Percentiles rank a stretch among this genome's conserved stretches.
Conservation (phyloP, 202 grass and related monocot genomes). For the Brachypodium distachyon region DNA sequence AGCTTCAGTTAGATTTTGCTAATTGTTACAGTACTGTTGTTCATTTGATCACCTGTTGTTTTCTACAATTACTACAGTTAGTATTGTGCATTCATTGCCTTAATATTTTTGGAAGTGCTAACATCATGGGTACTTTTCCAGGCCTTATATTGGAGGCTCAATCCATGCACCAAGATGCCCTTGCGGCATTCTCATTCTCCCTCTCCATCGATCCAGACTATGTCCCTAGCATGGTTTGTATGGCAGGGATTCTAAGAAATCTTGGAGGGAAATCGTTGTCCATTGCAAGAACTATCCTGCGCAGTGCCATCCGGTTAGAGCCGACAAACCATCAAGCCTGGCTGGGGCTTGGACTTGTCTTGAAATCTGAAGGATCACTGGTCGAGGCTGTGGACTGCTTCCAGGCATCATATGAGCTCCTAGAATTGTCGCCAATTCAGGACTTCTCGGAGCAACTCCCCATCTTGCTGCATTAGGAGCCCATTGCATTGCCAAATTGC, state of each 20-base stretch:
- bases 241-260: constrained; percentile 60
- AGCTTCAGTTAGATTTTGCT: neutral
- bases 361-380: constrained; percentile 55
- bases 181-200: constrained; percentile 54
- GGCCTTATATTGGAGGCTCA: constrained; percentile 67
- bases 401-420: constrained; percentile 80
- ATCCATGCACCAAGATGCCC: constrained; percentile 67
- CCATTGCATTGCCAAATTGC: neutral
- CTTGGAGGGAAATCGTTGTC: constrained; percentile 49
- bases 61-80: neutral
- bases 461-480: constrained; percentile 41
- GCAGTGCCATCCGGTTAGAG: constrained; percentile 57
- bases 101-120: constrained; percentile 6
- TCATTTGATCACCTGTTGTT: too few relatives aligned
- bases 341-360: constrained; percentile 74
- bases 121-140: constrained; percentile 23
- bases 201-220: constrained; percentile 82
- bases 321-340: constrained; percentile 68
- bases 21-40: too few relatives aligned
- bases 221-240: constrained; percentile 78
- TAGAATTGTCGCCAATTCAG: constrained; percentile 63
- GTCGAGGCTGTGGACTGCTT: constrained; percentile 84
- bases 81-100: neutral
- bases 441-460: constrained; percentile 46
- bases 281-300: constrained; percentile 64